Conservation (phyloP, 2,329 filamentous ascomycete species). For the Passalora sequoiae region DNA sequence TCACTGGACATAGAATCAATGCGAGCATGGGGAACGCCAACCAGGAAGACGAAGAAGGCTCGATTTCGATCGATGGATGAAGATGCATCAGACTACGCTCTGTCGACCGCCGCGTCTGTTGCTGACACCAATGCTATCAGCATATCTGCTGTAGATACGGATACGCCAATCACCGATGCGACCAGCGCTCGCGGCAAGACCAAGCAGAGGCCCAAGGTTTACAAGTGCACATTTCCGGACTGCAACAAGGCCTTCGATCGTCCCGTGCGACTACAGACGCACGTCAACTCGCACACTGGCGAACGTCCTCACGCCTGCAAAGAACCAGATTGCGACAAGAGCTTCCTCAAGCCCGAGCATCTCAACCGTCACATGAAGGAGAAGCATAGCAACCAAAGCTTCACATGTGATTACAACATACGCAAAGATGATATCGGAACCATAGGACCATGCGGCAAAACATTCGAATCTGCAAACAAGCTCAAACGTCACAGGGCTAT, state of each 20-base stretch:
- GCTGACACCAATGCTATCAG: conserved; percentile 12
- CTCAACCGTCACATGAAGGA: conserved; percentile 79
- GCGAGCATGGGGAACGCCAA: not conserved
- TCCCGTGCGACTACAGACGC: conserved; percentile 71
- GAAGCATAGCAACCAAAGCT: conserved; percentile 67
- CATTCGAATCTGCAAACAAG: conserved; percentile 73
- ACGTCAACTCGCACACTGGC: conserved; percentile 79
- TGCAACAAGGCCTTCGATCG: conserved; percentile 85
- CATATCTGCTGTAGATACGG: conserved; percentile 15
- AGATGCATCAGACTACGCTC: conserved; percentile 6
- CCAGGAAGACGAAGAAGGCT: conserved; percentile 8
- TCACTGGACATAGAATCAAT: conserved; percentile 1
- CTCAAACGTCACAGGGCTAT: conserved; percentile 72
- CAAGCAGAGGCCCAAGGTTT: conserved; percentile 62
- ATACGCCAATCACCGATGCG: conserved; percentile 19
- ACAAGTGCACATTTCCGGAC: conserved; percentile 65
- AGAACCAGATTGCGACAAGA: conserved; percentile 68
- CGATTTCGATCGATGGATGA: conserved; percentile 7
- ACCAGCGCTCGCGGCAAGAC: conserved; percentile 21
- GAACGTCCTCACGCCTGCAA: conserved; percentile 73
- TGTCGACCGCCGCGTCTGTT: conserved; percentile 11
- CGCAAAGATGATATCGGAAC: conserved; percentile 15
- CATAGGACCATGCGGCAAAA: conserved; percentile 64
- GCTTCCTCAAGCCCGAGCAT: conserved; percentile 81
- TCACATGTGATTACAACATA: conserved; percentile 58